Conservation (phyloP, 208 protist species). For the Leishmania tropica region DNA sequence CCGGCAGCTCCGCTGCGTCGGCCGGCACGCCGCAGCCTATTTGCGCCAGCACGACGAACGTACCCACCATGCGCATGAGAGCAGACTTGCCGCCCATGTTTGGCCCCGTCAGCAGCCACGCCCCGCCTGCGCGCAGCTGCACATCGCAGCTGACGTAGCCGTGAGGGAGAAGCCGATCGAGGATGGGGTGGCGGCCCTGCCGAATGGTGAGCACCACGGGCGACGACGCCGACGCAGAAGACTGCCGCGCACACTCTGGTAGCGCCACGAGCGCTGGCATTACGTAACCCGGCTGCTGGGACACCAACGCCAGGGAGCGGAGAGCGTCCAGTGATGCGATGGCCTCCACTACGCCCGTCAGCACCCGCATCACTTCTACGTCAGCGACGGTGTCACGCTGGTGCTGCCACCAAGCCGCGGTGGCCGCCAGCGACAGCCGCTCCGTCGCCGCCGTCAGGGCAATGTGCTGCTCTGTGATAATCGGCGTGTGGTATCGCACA, state of each 20-base stretch:
- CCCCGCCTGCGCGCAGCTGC: slow-evolving; percentile 38
- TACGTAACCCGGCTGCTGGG: slow-evolving; percentile 64
- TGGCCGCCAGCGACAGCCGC: slow-evolving; percentile 58
- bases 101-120: slow-evolving; percentile 92
- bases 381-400: slow-evolving; percentile 40
- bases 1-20: slow-evolving; percentile 62
- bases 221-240: neutral
- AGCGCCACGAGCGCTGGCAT: slow-evolving; percentile 39
- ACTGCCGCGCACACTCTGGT: neutral
- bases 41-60: slow-evolving; percentile 94
- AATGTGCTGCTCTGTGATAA: slow-evolving; percentile 59
- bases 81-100: slow-evolving; percentile 97
- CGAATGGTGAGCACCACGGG: slow-evolving; percentile 36
- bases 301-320: slow-evolving; percentile 57
- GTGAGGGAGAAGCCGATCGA: slow-evolving; percentile 58
- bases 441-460: slow-evolving; percentile 68
- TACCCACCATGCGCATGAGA: slow-evolving; percentile 92
- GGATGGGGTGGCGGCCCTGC: slow-evolving; percentile 72
- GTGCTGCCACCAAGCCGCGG: slow-evolving; percentile 55
- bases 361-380: slow-evolving; percentile 31
- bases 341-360: slow-evolving; percentile 45
- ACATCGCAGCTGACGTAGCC: slow-evolving; percentile 79
- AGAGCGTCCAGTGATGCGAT: slow-evolving; percentile 70
- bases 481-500: slow-evolving; percentile 82
- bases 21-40: slow-evolving; percentile 96